A percentile compares a stretch with the other conserved stretches of the same genome.
Evolutionary conservation across 2,329 filamentous ascomycete genomes (phyloP).

Genomic region (Aaosphaeria arxii): DNA sequence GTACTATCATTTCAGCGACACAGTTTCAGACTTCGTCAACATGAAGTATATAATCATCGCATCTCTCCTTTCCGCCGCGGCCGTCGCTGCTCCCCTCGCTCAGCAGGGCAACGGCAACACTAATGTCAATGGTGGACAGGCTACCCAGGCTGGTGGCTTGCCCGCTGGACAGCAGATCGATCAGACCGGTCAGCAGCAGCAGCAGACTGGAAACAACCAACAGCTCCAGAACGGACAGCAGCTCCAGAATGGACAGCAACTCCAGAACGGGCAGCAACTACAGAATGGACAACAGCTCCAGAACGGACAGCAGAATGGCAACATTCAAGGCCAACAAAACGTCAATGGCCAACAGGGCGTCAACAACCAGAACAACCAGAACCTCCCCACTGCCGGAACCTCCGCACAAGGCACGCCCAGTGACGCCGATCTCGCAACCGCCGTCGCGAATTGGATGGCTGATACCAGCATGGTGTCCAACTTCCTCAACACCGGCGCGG

Average conservation of each 20-base stretch:
- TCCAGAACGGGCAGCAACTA: neutral
- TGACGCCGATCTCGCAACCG: slow-evolving; percentile 27
- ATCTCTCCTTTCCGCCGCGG: slow-evolving; percentile 30
- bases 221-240: neutral
- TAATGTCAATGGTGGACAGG: slow-evolving; percentile 3
- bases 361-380: neutral
- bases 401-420: slow-evolving; percentile 14
- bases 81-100: slow-evolving; percentile 28
- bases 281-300: slow-evolving; percentile 1
- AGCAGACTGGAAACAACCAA: neutral
- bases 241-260: neutral
- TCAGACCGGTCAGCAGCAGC: neutral
- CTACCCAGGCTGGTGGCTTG: neutral
- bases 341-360: neutral
- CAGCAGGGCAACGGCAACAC: slow-evolving; percentile 13
- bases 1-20: slow-evolving; percentile 1
- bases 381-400: slow-evolving; percentile 2
- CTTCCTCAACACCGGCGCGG: slow-evolving; percentile 33
- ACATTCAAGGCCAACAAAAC: neutral
- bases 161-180: neutral
- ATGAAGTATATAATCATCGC: slow-evolving; percentile 37
- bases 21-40: slow-evolving; percentile 12
- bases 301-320: neutral
- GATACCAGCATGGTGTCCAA: slow-evolving; percentile 38
- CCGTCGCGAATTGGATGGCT: slow-evolving; percentile 36